Evolutionary conservation across 495 filamentous ascomycete species (phyloP), one percentile per base, ranked within the genome.

Genomic region (Chlorociboria aeruginascens): DNA sequence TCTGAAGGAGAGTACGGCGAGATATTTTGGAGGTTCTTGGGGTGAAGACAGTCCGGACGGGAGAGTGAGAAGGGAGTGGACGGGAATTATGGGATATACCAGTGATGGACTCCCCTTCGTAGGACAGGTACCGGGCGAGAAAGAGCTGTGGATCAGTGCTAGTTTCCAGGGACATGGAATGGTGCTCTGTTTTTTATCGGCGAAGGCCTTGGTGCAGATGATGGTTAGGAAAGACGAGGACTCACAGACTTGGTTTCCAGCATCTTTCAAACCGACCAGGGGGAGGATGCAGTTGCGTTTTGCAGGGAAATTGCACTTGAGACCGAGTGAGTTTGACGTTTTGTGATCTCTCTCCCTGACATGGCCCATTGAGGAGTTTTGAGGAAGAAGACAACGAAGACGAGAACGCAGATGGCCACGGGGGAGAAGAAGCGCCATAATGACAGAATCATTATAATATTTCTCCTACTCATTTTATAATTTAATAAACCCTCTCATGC

Each of bases 141-240:
- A 63, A 33, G 66, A 63, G 2, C 45, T 78, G 20, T 79, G 75
- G 76, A 60, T 74, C 9, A 63, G 61, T 34, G 65, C 60, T 1
- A 62, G 66, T 14, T 81, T 79, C 48, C 72, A 79, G 54, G 77
- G 77, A 1, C 72, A 80, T 59, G 77, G 77, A 0, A 81, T 69
- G 64, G 77, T 77, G 6, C 51, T 77, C 32, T 77, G 72, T 39
- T 71, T 74, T 63, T 69, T 73, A 64, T 74, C 69, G 42, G 73
- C 74, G 4, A 66, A 64, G 43, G 74, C 71, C 0, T 51, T 81
- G 50, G 69, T 68, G 17, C 58, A 63, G 16, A 70, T 79, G 69
- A 72, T 78, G 62, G 40, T 48, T 4, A 40, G 37, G 34, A 34
- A 36, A 13, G 34, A 43, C 3, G 16, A 63, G 11, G 61, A 55